Conservation (phyloP, 225 moss, liverwort and hornwort genomes). For the Bryum argenteum region DNA sequence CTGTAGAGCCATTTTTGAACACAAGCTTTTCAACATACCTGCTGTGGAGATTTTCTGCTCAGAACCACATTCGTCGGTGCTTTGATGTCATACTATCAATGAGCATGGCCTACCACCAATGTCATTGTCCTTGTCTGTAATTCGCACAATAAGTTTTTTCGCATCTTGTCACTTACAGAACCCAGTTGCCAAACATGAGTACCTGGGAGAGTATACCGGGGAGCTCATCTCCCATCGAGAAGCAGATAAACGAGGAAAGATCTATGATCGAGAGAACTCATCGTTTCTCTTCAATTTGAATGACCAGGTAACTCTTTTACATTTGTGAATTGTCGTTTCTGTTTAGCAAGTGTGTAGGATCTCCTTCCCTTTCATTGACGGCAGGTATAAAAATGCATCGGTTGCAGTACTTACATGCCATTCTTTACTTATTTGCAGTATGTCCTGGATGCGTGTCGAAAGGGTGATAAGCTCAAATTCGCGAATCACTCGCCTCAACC, state of each 20-base stretch:
- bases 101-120: background rate
- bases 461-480: conserved; percentile 98
- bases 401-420: conserved; percentile 19
- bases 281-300: conserved; percentile 98
- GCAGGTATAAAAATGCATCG: background rate
- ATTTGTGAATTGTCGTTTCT: conserved; percentile 8
- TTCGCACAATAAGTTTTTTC: background rate
- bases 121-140: conserved; percentile 7
- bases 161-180: conserved; percentile 53
- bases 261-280: conserved; percentile 90
- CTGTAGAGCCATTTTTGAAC: background rate
- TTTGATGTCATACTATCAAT: too few species aligned
- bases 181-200: conserved; percentile 90
- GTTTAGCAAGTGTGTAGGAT: background rate
- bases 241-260: conserved; percentile 97
- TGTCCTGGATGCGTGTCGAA: conserved; percentile 94
- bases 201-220: conserved; percentile 96
- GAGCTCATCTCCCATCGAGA: conserved; percentile 97
- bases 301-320: conserved; percentile 67
- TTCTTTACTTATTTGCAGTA: conserved; percentile 54
- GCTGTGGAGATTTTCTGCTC: background rate
- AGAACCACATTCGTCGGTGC: background rate
- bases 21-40: too few species aligned
- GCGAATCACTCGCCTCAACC: conserved; percentile 96
- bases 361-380: background rate